Conservation (phyloP, 768 basidiomycete genomes). For the Lactarius indigo region DNA sequence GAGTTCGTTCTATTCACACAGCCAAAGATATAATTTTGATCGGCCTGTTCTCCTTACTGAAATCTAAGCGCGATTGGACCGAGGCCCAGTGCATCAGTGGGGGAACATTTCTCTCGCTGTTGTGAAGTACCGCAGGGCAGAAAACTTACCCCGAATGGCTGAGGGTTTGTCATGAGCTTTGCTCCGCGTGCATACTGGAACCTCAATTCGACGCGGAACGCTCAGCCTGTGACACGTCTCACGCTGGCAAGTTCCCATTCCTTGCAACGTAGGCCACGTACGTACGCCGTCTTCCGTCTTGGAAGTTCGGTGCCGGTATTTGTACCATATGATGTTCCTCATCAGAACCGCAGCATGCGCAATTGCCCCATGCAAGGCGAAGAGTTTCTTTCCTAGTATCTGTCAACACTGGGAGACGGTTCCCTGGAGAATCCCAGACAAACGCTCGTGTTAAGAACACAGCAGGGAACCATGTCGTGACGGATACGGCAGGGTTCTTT, state of each 20-base stretch:
- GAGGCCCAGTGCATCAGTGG: too few relatives aligned
- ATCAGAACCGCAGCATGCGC: not conserved
- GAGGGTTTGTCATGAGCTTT: not conserved
- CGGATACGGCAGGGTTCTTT: not conserved
- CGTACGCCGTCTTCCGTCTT: not conserved
- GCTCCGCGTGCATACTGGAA: not conserved
- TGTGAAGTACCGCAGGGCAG: not conserved
- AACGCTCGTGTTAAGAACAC: not conserved
- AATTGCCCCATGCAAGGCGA: not conserved
- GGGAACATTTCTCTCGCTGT: not conserved
- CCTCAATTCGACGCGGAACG: slow-evolving; percentile 5
- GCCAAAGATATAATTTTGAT: slow-evolving; percentile 15
- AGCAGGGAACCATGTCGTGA: not conserved
- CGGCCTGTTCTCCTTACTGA: slow-evolving; percentile 1
- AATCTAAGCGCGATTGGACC: not conserved
- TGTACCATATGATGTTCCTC: not conserved
- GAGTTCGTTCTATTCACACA: slow-evolving; percentile 8
- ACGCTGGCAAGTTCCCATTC: not conserved
- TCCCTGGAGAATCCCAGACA: not conserved
- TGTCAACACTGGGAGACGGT: not conserved
- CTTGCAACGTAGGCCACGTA: not conserved
- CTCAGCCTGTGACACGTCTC: not conserved
- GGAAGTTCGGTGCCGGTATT: not conserved
- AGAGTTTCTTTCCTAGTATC: not conserved
- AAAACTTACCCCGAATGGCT: not conserved